Evolutionary conservation across 495 filamentous ascomycete genomes (phyloP).

Genomic region (Neurospora africana): DNA sequence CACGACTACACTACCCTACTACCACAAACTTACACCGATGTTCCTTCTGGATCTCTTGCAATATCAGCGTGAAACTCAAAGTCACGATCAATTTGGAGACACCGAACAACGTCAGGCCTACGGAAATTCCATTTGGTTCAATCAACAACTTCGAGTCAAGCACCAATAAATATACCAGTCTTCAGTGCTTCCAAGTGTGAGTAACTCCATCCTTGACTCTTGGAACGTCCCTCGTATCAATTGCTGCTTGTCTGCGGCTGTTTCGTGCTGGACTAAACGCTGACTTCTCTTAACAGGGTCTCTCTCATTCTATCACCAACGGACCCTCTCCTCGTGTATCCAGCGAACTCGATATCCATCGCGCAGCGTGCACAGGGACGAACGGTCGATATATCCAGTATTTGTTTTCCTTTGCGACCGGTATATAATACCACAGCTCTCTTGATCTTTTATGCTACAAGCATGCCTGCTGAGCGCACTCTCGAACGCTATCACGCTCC

Average conservation of each 20-base stretch:
- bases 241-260: not conserved
- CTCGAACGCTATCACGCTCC: no score
- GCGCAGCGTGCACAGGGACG: no score
- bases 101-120: not conserved
- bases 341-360: no score
- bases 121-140: not conserved
- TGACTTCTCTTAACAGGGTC: not conserved
- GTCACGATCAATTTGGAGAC: not conserved
- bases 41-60: not conserved
- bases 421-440: no score
- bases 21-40: not conserved
- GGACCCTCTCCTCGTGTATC: not conserved
- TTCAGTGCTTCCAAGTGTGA: accelerated
- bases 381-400: no score
- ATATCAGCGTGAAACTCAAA: not conserved
- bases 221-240: not conserved
- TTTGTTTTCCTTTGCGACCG: no score
- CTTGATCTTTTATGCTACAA: no score
- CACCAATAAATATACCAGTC: accelerated
- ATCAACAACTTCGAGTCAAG: not conserved
- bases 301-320: not conserved
- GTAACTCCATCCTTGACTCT: not conserved
- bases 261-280: not conserved
- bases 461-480: no score
- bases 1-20: not conserved